A percentile compares a stretch with the other conserved stretches of the same genome.
These are phyloP conservation scores for Odontarrhena argentea DNA, from an alignment of 345 rosid genomes.

Conservation along the genomic window DNA sequence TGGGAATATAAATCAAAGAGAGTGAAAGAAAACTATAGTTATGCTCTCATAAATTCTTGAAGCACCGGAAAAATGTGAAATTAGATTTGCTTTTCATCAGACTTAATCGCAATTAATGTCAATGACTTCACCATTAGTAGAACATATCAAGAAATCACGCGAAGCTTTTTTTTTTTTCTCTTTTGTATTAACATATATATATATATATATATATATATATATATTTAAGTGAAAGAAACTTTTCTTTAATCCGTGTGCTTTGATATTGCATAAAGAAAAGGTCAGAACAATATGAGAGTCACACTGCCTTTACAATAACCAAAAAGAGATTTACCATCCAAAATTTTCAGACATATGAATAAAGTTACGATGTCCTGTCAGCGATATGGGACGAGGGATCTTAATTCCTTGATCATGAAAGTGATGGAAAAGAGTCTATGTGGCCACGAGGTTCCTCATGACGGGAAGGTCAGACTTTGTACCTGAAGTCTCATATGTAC, in stretches of 20 bases:
- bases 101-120: constrained; percentile 71
- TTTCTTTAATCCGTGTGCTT: neutral
- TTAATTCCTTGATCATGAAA: no score
- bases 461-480: no score
- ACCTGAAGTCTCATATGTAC: no score
- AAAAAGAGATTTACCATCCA: no score
- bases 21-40: constrained; percentile 66
- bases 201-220: no score
- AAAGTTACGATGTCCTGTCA: no score
- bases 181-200: neutral
- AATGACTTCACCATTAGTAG: constrained; percentile 87
- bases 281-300: constrained; percentile 93
- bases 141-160: constrained; percentile 94
- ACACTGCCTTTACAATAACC: constrained; percentile 62
- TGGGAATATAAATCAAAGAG: constrained; percentile 80
- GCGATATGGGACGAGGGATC: no score
- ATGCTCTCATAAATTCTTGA: constrained; percentile 81
- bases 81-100: constrained; percentile 62
- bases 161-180: constrained; percentile 53
- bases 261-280: constrained; percentile 58
- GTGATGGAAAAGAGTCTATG: no score
- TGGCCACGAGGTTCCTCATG: no score
- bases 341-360: no score
- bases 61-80: constrained; percentile 77
- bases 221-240: neutral